A percentile compares a stretch with the other conserved stretches of the same genome.
These are phyloP conservation scores for Cenchrus purpureus DNA, from an alignment of 176 grass and related monocot genomes.

Conservation along the genomic window DNA sequence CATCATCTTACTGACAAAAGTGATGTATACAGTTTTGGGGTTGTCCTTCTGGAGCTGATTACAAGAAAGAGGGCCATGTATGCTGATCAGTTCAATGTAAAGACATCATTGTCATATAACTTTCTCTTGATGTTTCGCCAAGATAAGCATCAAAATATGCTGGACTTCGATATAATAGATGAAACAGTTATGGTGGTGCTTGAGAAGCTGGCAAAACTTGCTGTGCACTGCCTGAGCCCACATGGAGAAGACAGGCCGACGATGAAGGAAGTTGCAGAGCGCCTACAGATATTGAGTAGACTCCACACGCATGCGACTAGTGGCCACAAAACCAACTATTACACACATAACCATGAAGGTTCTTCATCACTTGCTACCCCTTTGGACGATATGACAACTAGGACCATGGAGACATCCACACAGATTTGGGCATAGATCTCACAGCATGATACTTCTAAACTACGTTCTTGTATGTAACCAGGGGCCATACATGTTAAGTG, in stretches of 20 bases:
- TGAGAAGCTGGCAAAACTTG: constrained; percentile 25
- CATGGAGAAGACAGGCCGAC: constrained; percentile 27
- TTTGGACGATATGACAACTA: too few relatives aligned
- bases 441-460: too few relatives aligned
- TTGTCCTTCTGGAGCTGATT: constrained; percentile 65
- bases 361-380: too few relatives aligned
- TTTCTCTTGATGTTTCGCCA: constrained; percentile 22
- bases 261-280: constrained; percentile 39
- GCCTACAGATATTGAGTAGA: constrained; percentile 14
- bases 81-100: constrained; percentile 28
- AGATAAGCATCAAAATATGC: constrained; percentile 14
- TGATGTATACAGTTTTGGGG: constrained; percentile 73
- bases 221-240: background rate
- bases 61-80: constrained; percentile 67
- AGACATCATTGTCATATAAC: constrained; percentile 24
- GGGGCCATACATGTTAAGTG: too few relatives aligned
- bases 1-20: constrained; percentile 75
- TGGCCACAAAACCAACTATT: background rate
- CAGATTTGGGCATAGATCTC: too few relatives aligned
- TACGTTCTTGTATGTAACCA: too few relatives aligned
- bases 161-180: constrained; percentile 27
- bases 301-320: background rate
- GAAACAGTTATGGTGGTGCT: constrained; percentile 28
- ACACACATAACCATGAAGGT: too few relatives aligned
- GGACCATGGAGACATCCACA: too few relatives aligned